Evolutionary conservation across 208 protist species (phyloP).

Genomic region (Trichomonas tenax): DNA sequence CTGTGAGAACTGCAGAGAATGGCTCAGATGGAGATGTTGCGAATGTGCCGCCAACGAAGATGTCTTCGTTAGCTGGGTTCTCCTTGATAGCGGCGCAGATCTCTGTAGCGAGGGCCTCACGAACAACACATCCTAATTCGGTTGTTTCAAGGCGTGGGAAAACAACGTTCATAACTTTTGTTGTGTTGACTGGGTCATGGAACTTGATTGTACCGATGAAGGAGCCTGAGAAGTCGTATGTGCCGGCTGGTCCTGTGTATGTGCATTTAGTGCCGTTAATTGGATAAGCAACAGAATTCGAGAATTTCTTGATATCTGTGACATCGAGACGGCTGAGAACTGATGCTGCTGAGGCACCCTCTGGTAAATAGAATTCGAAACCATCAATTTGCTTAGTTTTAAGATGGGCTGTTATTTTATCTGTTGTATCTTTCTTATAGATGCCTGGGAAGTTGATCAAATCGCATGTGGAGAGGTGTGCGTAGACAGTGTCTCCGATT

Average conservation of each 20-base stretch:
- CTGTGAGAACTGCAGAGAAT: background rate
- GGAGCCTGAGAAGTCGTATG: background rate
- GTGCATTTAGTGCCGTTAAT: background rate
- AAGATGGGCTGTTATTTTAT: background rate
- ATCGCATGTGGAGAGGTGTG: background rate
- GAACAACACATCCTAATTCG: background rate
- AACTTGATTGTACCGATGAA: background rate
- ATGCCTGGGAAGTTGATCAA: background rate
- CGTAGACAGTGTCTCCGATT: background rate
- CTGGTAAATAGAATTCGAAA: background rate
- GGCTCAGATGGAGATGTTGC: background rate
- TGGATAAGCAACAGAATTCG: background rate
- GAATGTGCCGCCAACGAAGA: background rate
- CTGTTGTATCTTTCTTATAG: background rate
- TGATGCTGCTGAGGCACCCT: background rate
- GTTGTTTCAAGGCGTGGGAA: background rate
- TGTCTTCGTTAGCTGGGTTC: background rate
- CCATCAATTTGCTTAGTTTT: background rate
- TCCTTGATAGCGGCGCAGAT: background rate
- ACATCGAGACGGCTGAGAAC: background rate
- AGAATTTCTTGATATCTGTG: background rate
- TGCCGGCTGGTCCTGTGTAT: background rate
- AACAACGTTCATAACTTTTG: background rate
- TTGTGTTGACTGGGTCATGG: background rate
- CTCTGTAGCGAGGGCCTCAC: background rate